Conservation (phyloP, 2,329 filamentous ascomycete species). For the Ophioceras dolichostomum region DNA sequence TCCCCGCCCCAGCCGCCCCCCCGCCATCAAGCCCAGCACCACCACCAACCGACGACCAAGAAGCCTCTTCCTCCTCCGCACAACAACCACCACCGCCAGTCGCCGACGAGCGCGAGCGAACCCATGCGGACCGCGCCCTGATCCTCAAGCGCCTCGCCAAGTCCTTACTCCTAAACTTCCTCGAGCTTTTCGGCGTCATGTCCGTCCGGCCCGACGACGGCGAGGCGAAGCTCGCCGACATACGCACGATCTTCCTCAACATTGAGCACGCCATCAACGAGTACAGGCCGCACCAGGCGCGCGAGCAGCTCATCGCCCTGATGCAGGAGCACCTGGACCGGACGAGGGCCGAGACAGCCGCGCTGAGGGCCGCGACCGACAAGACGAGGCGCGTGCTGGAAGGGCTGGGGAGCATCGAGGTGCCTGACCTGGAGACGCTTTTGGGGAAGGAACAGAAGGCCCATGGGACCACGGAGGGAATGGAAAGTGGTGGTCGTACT, state of each 20-base stretch:
- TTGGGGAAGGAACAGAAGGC: slow-evolving; percentile 5
- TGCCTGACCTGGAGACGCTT: slow-evolving; percentile 8
- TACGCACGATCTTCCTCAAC: slow-evolving; percentile 77
- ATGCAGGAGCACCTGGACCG: slow-evolving; percentile 76
- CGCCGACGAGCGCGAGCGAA: slow-evolving; percentile 32
- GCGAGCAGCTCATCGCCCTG: slow-evolving; percentile 74
- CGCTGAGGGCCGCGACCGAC: slow-evolving; percentile 53
- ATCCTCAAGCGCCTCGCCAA: slow-evolving; percentile 71
- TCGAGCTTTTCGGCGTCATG: slow-evolving; percentile 68
- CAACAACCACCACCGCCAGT: slow-evolving; percentile 15
- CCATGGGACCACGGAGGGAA: slow-evolving; percentile 4
- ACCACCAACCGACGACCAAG: background rate
- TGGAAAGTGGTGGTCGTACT: too few relatives aligned
- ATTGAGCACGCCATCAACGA: slow-evolving; percentile 90
- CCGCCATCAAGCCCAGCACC: too few relatives aligned
- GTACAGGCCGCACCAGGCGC: slow-evolving; percentile 84
- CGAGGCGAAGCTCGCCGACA: slow-evolving; percentile 60
- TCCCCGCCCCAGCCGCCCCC: slow-evolving; percentile 28
- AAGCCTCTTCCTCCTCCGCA: too few relatives aligned
- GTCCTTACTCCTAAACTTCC: slow-evolving; percentile 75
- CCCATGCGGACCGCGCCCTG: slow-evolving; percentile 49
- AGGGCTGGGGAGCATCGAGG: slow-evolving; percentile 45
- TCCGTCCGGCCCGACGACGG: slow-evolving; percentile 51
- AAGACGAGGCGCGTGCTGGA: slow-evolving; percentile 64
- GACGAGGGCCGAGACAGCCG: slow-evolving; percentile 60